Evolutionary conservation across 768 basidiomycete genomes (phyloP).

Genomic region (Tubosaeta sp.): DNA sequence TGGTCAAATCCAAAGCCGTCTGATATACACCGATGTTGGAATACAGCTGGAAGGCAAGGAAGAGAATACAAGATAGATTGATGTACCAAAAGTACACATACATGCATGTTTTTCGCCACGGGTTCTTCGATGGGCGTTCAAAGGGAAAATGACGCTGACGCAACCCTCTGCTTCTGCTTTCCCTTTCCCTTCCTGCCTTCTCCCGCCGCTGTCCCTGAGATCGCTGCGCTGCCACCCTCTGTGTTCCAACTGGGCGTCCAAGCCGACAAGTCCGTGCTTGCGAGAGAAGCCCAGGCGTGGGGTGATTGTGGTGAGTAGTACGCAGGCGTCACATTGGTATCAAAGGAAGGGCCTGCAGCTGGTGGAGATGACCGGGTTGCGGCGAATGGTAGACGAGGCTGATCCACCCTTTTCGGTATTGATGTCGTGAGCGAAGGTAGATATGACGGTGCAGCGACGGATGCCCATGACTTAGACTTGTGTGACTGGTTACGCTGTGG

Average conservation of each 20-base stretch:
- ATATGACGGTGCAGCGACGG: neutral
- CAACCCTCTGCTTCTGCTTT: neutral
- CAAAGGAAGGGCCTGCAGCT: neutral
- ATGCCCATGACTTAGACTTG: neutral
- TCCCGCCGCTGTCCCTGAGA: neutral
- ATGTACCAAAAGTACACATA: neutral
- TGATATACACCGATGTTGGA: no score
- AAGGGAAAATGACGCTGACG: neutral
- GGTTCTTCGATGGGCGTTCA: neutral
- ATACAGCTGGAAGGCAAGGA: neutral
- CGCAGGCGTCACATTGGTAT: neutral
- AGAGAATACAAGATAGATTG: neutral
- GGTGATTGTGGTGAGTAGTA: neutral
- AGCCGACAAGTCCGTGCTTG: neutral
- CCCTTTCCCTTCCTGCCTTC: neutral
- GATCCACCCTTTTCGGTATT: neutral
- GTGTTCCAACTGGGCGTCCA: neutral
- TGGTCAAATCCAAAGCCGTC: no score
- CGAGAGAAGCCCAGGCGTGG: neutral
- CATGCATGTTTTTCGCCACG: neutral
- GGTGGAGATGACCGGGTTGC: neutral
- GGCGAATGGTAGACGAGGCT: neutral
- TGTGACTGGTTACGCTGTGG: neutral
- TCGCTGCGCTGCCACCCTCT: neutral
- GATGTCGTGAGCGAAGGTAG: neutral